A percentile compares a stretch with the other conserved stretches of the same genome.
Evolutionary conservation across 768 basidiomycete species (phyloP).

Genomic region (Fomitopsis pulvina): DNA sequence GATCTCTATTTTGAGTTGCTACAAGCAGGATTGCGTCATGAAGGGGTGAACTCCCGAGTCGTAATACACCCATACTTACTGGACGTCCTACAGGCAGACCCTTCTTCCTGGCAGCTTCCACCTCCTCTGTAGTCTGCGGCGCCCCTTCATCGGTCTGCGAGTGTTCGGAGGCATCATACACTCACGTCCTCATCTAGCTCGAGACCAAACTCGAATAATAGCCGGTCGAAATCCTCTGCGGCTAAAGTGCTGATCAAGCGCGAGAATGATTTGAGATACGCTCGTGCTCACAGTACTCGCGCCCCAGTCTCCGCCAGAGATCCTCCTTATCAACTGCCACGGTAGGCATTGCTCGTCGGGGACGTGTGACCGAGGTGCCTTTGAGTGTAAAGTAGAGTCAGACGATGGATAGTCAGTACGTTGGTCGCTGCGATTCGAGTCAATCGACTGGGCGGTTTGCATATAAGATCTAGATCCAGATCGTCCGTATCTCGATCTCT

Average conservation of each 20-base stretch:
- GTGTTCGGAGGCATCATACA: neutral
- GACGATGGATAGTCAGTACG: too few relatives aligned
- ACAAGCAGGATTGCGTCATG: conserved; percentile 10
- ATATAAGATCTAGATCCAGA: too few relatives aligned
- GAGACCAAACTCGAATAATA: conserved; percentile 96
- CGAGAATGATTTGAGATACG: neutral
- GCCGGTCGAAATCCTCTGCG: conserved; percentile 88
- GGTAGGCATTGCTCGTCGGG: conserved; percentile 71
- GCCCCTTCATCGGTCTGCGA: neutral
- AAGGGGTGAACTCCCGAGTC: neutral
- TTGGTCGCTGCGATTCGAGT: too few relatives aligned
- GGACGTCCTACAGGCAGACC: conserved; percentile 83
- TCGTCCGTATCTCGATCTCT: too few relatives aligned
- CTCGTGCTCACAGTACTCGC: conserved; percentile 61
- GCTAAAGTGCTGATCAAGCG: conserved; percentile 43
- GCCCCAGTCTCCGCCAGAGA: conserved; percentile 82
- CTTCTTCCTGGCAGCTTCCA: conserved; percentile 74
- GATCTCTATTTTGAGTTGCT: conserved; percentile 98
- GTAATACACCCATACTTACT: conserved; percentile 34
- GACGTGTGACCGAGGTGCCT: too few relatives aligned
- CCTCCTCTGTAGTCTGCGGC: conserved; percentile 79
- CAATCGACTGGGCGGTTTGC: too few relatives aligned
- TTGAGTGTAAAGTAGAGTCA: too few relatives aligned
- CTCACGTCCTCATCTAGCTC: conserved; percentile 97
- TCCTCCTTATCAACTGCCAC: conserved; percentile 94